Evolutionary conservation across 805 yeast species (phyloP).

Genomic region (Metschnikowia gruessii): DNA sequence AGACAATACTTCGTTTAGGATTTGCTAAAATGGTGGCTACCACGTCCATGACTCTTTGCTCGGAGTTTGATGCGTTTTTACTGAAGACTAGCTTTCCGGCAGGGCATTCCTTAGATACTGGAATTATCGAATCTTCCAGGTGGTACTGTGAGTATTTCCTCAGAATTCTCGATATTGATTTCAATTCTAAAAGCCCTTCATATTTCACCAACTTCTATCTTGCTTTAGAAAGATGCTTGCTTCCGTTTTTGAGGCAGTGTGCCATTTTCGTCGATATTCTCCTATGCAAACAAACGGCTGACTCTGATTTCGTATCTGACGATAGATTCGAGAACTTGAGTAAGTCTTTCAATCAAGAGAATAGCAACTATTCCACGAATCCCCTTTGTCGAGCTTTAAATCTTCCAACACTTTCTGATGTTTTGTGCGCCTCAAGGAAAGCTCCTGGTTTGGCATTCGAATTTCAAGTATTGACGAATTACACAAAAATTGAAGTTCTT

Average conservation of each 20-base stretch:
- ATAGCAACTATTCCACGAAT: constrained; percentile 20
- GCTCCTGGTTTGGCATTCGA: background rate
- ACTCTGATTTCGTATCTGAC: constrained; percentile 20
- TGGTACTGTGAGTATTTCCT: constrained; percentile 1
- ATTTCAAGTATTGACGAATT: constrained; percentile 2
- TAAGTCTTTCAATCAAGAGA: constrained; percentile 18
- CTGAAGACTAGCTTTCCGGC: background rate
- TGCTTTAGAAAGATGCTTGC: constrained; percentile 16
- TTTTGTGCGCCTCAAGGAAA: background rate
- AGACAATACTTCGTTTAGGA: constrained; percentile 33
- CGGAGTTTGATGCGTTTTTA: constrained; percentile 1
- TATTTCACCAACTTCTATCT: constrained; percentile 6
- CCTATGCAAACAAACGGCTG: constrained; percentile 29
- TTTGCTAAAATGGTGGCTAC: constrained; percentile 28
- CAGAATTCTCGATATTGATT: background rate
- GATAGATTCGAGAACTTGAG: constrained; percentile 20
- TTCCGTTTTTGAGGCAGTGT: constrained; percentile 37
- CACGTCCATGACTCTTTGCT: constrained; percentile 22
- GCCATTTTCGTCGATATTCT: constrained; percentile 33
- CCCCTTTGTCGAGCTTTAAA: constrained; percentile 26
- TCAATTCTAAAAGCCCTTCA: background rate
- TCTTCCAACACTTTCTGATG: constrained; percentile 19
- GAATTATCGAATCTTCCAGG: background rate
- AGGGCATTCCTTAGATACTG: background rate
- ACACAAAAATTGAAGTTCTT: background rate